A percentile compares a stretch with the other conserved stretches of the same genome.
phyloP scores from a whole-genome alignment of 176 grass and related monocot genomes.

The Tillandsia leiboldiana region DNA sequence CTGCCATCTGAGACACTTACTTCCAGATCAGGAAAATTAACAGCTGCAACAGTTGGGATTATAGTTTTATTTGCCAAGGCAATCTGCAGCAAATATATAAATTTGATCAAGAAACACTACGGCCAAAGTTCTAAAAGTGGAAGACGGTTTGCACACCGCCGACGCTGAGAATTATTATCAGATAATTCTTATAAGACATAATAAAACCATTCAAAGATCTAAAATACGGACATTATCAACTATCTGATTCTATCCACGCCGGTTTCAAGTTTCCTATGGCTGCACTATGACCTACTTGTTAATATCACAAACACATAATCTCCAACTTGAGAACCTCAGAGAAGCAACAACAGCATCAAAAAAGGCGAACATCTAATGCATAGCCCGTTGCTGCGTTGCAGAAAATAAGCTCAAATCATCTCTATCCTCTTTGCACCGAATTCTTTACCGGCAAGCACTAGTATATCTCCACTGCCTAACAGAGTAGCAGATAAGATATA shows the following conservation, averaged over 20 bases:
- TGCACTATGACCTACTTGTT: background rate
- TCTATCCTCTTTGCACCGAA: background rate
- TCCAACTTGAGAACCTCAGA: background rate
- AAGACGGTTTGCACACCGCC: too few relatives aligned
- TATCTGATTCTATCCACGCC: too few relatives aligned
- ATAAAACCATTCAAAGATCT: too few relatives aligned
- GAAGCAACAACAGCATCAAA: too few relatives aligned
- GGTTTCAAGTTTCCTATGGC: background rate
- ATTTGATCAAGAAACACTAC: background rate
- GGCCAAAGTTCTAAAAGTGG: background rate
- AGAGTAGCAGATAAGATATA: too few relatives aligned
- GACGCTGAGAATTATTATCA: too few relatives aligned
- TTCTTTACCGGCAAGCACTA: background rate
- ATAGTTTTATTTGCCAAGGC: conserved; percentile 39
- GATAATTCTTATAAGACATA: too few relatives aligned
- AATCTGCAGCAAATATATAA: conserved; percentile 21
- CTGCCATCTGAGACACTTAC: conserved; percentile 31
- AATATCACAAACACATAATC: background rate
- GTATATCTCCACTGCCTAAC: background rate
- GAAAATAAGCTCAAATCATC: background rate
- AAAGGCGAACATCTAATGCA: too few relatives aligned
- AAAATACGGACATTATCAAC: too few relatives aligned
- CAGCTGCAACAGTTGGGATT: conserved; percentile 30
- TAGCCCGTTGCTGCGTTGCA: too few relatives aligned
- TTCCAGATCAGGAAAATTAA: conserved; percentile 63